A percentile compares a stretch with the other conserved stretches of the same genome.
Evolutionary conservation across 495 filamentous ascomycete genomes (phyloP).

Genomic region (Lineolata rhizophorae): DNA sequence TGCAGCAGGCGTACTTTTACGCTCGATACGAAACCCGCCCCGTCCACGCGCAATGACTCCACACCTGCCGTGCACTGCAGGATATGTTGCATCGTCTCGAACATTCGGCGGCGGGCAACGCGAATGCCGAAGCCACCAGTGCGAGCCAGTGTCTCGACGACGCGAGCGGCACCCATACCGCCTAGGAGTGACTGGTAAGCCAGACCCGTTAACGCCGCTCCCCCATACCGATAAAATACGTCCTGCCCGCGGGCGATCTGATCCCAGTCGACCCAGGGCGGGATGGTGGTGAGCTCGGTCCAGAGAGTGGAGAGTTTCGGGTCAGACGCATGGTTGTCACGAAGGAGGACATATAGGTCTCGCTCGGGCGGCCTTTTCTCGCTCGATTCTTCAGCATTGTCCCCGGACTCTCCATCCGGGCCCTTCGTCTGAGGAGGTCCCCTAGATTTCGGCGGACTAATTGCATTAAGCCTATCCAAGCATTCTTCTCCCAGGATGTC

Average conservation of each 20-base stretch:
- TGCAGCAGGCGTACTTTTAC: constrained; percentile 59
- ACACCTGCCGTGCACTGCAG: constrained; percentile 44
- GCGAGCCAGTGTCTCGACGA: constrained; percentile 53
- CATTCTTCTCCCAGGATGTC: constrained; percentile 47
- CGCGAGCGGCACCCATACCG: constrained; percentile 30
- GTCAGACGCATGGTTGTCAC: constrained; percentile 32
- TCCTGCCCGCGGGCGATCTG: constrained; percentile 52
- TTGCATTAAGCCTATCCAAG: constrained; percentile 32
- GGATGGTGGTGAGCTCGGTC: constrained; percentile 45
- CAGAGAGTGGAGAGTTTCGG: constrained; percentile 37
- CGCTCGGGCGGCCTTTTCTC: constrained; percentile 6
- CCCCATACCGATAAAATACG: constrained; percentile 37
- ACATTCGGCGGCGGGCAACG: constrained; percentile 43
- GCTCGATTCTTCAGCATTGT: not conserved
- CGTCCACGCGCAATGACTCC: constrained; percentile 43
- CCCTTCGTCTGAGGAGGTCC: too few species aligned
- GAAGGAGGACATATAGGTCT: constrained; percentile 41
- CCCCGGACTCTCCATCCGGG: too few species aligned
- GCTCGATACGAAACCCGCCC: constrained; percentile 42
- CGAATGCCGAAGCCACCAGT: constrained; percentile 60
- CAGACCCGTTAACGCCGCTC: constrained; percentile 36
- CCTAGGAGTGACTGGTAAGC: constrained; percentile 45
- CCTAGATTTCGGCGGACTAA: constrained; percentile 28
- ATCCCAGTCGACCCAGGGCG: constrained; percentile 64
- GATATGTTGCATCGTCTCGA: constrained; percentile 60